Evolutionary conservation across 257 asterid species (phyloP).

Genomic region (Rubia yunnanensis): DNA sequence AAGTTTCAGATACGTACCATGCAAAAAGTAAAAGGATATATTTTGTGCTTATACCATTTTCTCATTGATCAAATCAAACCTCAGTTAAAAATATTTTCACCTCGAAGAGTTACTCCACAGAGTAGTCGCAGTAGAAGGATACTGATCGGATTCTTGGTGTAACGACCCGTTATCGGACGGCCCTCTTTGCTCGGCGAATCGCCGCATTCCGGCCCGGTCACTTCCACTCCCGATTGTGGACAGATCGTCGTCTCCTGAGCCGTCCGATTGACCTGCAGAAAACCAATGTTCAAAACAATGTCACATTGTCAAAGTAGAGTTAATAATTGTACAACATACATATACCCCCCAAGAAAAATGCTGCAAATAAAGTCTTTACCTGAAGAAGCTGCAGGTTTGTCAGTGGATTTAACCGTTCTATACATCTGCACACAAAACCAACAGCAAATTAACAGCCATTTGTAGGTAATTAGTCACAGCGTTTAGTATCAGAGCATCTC

Average conservation of each 20-base stretch:
- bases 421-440: slow-evolving; percentile 70
- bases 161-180: slow-evolving; percentile 37
- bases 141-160: slow-evolving; percentile 40
- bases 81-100: slow-evolving; percentile 21
- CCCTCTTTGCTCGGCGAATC: slow-evolving; percentile 54
- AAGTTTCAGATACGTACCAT: slow-evolving; percentile 51
- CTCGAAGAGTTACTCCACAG: slow-evolving; percentile 94
- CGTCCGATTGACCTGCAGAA: slow-evolving; percentile 76
- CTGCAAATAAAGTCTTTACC: slow-evolving; percentile 37
- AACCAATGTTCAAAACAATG: slow-evolving; percentile 1
- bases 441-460: slow-evolving; percentile 1
- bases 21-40: slow-evolving; percentile 49
- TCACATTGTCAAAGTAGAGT: neutral
- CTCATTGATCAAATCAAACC: slow-evolving; percentile 2
- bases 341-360: slow-evolving; percentile 9
- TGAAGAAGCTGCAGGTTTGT: slow-evolving; percentile 91
- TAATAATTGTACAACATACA: neutral
- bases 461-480: slow-evolving; percentile 7
- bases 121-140: slow-evolving; percentile 43
- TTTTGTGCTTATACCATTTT: neutral
- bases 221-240: slow-evolving; percentile 49
- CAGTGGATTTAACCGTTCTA: slow-evolving; percentile 91
- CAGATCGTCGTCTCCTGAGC: slow-evolving; percentile 87
- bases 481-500: too few relatives aligned
- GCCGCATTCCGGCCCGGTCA: slow-evolving; percentile 32